These are phyloP conservation scores for Ogataea nonfermentans DNA, from an alignment of 805 yeast genomes.

Conservation along the genomic window DNA sequence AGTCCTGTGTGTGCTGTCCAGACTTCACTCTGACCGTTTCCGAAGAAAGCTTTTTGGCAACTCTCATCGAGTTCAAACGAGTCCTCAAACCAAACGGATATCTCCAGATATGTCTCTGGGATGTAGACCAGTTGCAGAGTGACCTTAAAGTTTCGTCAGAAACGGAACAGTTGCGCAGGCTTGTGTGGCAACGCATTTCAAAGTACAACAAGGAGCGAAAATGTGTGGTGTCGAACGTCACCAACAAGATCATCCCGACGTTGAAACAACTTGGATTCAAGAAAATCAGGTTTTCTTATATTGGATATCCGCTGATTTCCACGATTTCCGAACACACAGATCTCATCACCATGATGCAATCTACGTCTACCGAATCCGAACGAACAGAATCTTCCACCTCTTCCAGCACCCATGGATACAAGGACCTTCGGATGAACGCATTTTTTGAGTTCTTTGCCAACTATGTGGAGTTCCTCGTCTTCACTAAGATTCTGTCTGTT, in stretches of 20 bases:
- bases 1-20: conserved; percentile 29
- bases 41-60: conserved; percentile 18
- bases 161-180: conserved; percentile 19
- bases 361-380: conserved; percentile 12
- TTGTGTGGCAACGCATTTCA: conserved; percentile 24
- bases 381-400: conserved; percentile 7
- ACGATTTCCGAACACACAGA: conserved; percentile 17
- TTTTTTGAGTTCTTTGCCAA: conserved; percentile 33
- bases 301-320: conserved; percentile 29
- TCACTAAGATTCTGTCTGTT: conserved; percentile 20
- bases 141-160: conserved; percentile 9
- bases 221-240: conserved; percentile 20
- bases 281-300: conserved; percentile 23
- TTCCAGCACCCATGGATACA: conserved; percentile 17
- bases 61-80: conserved; percentile 31
- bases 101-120: conserved; percentile 31
- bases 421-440: conserved; percentile 30
- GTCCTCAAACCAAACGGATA: conserved; percentile 32
- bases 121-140: conserved; percentile 20
- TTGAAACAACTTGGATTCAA: conserved; percentile 27
- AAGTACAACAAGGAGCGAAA: conserved; percentile 16
- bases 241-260: conserved; percentile 21
- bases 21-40: conserved; percentile 26
- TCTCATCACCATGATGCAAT: conserved; percentile 3
- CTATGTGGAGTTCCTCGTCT: conserved; percentile 28